These are phyloP conservation scores for barrel medic (Medicago truncatula) DNA, from an alignment of 306 rosid species.

Conservation along the genomic window DNA sequence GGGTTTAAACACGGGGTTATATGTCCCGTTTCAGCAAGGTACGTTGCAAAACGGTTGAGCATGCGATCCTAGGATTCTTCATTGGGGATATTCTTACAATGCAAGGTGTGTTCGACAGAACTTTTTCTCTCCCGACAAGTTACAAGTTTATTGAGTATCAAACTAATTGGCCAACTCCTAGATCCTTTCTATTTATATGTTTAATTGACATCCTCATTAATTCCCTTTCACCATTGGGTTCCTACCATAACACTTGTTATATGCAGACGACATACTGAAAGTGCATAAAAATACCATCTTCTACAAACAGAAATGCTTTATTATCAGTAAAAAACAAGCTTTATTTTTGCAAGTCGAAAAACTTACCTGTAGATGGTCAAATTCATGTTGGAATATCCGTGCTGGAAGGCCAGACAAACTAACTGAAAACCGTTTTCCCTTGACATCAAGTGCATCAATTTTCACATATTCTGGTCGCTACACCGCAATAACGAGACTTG, in stretches of 20 bases:
- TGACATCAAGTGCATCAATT: constrained; percentile 75
- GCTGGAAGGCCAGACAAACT: constrained; percentile 84
- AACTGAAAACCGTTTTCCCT: constrained; percentile 68
- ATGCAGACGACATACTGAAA: not conserved
- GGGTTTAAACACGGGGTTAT: too few relatives aligned
- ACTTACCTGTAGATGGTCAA: constrained; percentile 85
- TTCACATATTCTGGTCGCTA: constrained; percentile 93
- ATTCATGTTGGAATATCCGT: constrained; percentile 93
- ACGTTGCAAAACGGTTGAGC: too few relatives aligned
- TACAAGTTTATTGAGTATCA: not conserved
- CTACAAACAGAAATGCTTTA: constrained; percentile 1
- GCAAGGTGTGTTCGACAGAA: not conserved
- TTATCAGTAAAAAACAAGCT: not conserved
- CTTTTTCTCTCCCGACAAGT: not conserved
- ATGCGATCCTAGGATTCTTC: not conserved
- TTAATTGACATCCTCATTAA: not conserved
- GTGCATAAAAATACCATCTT: constrained; percentile 3
- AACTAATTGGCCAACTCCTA: not conserved
- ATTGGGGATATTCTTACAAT: not conserved
- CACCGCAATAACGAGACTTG: constrained; percentile 33
- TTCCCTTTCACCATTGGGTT: not conserved
- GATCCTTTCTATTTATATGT: not conserved
- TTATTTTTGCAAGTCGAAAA: constrained; percentile 30
- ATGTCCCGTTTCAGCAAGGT: too few relatives aligned
- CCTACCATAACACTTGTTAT: constrained; percentile 11